Evolutionary conservation across 768 basidiomycete species (phyloP).

Genomic region (Trametes meyenii): DNA sequence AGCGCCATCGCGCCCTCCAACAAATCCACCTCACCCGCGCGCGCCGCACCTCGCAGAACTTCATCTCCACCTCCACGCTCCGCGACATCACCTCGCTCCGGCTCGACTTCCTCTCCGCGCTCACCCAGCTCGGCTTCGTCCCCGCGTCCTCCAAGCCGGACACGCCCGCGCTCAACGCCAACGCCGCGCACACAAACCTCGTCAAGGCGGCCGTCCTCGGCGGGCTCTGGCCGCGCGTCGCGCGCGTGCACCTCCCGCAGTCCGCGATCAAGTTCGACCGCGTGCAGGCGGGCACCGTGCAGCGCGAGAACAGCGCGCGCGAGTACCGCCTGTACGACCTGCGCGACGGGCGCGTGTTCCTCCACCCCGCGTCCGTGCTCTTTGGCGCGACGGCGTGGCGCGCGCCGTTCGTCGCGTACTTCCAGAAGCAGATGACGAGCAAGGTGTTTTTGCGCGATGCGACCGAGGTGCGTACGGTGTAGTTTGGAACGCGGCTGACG

Average conservation of each 20-base stretch:
- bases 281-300: constrained; percentile 80
- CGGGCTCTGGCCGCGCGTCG: constrained; percentile 85
- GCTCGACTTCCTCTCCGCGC: constrained; percentile 72
- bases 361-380: constrained; percentile 82
- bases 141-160: constrained; percentile 48
- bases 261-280: constrained; percentile 83
- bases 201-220: constrained; percentile 85
- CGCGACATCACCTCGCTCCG: constrained; percentile 81
- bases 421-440: constrained; percentile 77
- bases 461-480: constrained; percentile 68
- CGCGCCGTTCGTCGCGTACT: constrained; percentile 80
- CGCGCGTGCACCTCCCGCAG: constrained; percentile 71
- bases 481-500: background rate
- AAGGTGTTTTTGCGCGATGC: constrained; percentile 88
- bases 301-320: constrained; percentile 80
- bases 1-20: constrained; percentile 10
- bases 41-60: constrained; percentile 56
- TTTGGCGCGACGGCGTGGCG: constrained; percentile 77
- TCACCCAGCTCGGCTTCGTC: constrained; percentile 73
- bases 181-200: constrained; percentile 69
- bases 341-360: constrained; percentile 59
- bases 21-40: background rate
- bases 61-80: constrained; percentile 72
- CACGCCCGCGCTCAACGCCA: constrained; percentile 58
- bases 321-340: constrained; percentile 86